Conservation (phyloP, 495 filamentous ascomycete genomes). For the Neurospora sp. region DNA sequence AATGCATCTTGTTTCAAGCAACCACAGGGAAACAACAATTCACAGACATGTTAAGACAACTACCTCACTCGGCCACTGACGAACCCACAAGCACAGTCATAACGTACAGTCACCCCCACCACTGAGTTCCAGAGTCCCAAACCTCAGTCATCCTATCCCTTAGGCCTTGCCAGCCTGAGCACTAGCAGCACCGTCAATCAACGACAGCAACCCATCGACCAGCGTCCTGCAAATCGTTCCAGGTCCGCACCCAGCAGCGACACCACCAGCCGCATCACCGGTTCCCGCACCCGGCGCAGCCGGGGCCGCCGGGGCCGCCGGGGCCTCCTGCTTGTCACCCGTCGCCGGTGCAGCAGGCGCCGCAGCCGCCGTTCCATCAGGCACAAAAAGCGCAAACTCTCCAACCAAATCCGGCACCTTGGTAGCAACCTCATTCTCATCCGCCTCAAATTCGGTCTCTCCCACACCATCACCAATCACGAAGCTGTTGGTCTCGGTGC, state of each 20-base stretch:
- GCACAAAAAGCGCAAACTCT: slow-evolving; percentile 30
- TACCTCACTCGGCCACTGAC: neutral
- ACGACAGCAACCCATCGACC: slow-evolving; percentile 1
- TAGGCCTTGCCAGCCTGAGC: neutral
- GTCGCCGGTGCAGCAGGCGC: neutral
- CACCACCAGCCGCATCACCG: slow-evolving; percentile 3
- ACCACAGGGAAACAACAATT: neutral
- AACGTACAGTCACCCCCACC: neutral
- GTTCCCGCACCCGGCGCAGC: slow-evolving; percentile 1
- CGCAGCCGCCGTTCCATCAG: slow-evolving; percentile 1
- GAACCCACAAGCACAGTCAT: neutral
- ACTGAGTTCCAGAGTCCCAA: neutral
- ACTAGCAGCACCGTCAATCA: neutral
- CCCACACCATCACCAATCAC: slow-evolving; percentile 24
- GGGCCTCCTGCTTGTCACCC: neutral
- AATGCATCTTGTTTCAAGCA: neutral
- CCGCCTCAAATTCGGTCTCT: slow-evolving; percentile 34
- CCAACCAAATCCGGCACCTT: slow-evolving; percentile 24
- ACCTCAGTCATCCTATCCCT: neutral
- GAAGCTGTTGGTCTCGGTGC: slow-evolving; percentile 23
- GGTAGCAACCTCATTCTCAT: slow-evolving; percentile 31
- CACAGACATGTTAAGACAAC: neutral
- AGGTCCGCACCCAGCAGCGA: neutral
- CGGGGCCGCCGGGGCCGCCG: neutral
- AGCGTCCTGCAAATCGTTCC: slow-evolving; percentile 4